These are phyloP conservation scores for Proliferodiscus dingleyae DNA, from an alignment of 2,329 filamentous ascomycete genomes.

Conservation along the genomic window DNA sequence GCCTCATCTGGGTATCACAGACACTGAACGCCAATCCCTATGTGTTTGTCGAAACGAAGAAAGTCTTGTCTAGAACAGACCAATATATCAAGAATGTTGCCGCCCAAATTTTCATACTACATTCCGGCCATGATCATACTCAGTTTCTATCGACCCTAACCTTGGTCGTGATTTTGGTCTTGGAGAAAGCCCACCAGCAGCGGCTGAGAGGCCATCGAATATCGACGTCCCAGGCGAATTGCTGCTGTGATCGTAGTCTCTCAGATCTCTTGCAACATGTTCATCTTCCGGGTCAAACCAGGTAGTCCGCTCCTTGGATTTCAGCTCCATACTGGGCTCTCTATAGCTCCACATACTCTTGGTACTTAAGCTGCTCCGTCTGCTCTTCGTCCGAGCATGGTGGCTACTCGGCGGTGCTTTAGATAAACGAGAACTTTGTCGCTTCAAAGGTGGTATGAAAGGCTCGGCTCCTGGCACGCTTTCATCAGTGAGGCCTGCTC, in stretches of 20 bases:
- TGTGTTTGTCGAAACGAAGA: slow-evolving; percentile 12
- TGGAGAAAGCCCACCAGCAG: slow-evolving; percentile 22
- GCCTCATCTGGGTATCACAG: slow-evolving; percentile 13
- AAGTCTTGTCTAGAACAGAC: not conserved
- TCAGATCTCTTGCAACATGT: slow-evolving; percentile 12
- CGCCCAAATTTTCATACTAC: slow-evolving; percentile 3
- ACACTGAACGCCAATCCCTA: slow-evolving; percentile 17
- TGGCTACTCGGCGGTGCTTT: slow-evolving; percentile 38
- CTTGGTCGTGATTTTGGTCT: slow-evolving; percentile 21
- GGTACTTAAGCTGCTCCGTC: slow-evolving; percentile 27
- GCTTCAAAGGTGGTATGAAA: slow-evolving; percentile 49
- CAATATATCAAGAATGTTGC: not conserved
- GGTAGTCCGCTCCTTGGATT: slow-evolving; percentile 15
- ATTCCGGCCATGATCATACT: slow-evolving; percentile 18
- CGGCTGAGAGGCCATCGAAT: slow-evolving; percentile 13
- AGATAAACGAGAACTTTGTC: slow-evolving; percentile 48
- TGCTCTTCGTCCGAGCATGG: slow-evolving; percentile 27
- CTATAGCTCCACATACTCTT: slow-evolving; percentile 26
- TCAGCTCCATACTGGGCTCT: slow-evolving; percentile 17
- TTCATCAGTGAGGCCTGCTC: slow-evolving; percentile 58
- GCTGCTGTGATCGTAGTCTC: slow-evolving; percentile 10
- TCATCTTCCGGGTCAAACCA: slow-evolving; percentile 27
- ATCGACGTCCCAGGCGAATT: slow-evolving; percentile 22
- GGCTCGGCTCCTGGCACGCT: slow-evolving; percentile 55
- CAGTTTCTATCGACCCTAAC: slow-evolving; percentile 12